Evolutionary conservation across 176 grass and related monocot genomes (phyloP).

Genomic region (Coix lacrymajobi): DNA sequence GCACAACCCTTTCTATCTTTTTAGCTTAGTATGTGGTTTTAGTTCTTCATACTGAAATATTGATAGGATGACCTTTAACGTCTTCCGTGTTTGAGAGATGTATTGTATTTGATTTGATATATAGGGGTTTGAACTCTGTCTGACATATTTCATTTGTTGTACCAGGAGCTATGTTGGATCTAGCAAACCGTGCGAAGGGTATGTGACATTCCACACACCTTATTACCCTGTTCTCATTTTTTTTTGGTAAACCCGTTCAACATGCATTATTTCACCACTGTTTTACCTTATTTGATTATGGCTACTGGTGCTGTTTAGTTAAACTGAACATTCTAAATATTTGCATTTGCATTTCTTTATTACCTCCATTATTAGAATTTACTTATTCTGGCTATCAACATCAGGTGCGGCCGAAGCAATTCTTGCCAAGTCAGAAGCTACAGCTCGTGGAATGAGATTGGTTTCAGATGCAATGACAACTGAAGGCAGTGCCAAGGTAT

Average conservation of each 20-base stretch:
- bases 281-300: neutral
- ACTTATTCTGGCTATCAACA: slow-evolving; percentile 15
- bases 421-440: slow-evolving; percentile 74
- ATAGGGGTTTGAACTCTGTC: neutral
- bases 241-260: neutral
- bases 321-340: neutral
- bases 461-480: slow-evolving; percentile 65
- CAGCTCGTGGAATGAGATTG: slow-evolving; percentile 67
- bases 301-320: slow-evolving; percentile 11
- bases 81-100: neutral
- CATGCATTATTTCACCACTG: neutral
- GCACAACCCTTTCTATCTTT: neutral
- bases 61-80: neutral
- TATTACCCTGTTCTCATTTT: neutral
- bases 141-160: slow-evolving; percentile 22
- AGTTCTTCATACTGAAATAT: neutral
- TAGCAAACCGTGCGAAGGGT: slow-evolving; percentile 93
- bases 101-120: neutral
- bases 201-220: slow-evolving; percentile 8
- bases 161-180: slow-evolving; percentile 74
- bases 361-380: neutral
- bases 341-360: neutral
- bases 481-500: slow-evolving; percentile 76
- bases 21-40: neutral
- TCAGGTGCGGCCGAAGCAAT: slow-evolving; percentile 90